phyloP scores from a whole-genome alignment of 1,284 basidiomycete species.

The Malassezia slooffiae region DNA sequence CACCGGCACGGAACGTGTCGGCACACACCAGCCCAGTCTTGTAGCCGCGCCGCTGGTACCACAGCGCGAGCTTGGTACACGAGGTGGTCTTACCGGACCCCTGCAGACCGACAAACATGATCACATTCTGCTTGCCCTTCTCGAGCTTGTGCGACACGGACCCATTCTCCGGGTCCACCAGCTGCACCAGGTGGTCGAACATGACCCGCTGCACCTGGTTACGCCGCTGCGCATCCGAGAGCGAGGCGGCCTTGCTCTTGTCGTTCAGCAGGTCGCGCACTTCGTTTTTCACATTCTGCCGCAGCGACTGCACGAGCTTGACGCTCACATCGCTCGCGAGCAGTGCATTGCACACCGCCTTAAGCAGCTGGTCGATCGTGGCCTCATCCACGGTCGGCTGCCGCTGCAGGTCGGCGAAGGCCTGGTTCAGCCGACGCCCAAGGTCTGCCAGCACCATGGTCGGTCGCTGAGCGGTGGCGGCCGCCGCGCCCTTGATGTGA shows the following conservation, averaged over 20 bases:
- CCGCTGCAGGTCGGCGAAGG: slow-evolving; percentile 77
- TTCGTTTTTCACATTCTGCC: slow-evolving; percentile 66
- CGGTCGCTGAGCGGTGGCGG: too few relatives aligned
- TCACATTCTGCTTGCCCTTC: slow-evolving; percentile 85
- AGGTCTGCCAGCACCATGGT: slow-evolving; percentile 90
- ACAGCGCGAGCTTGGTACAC: slow-evolving; percentile 64
- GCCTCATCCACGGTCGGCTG: slow-evolving; percentile 68
- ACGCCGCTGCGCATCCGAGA: slow-evolving; percentile 34
- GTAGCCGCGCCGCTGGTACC: slow-evolving; percentile 94
- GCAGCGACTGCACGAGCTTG: slow-evolving; percentile 75
- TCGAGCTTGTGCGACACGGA: slow-evolving; percentile 25
- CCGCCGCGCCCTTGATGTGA: too few relatives aligned
- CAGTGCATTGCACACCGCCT: slow-evolving; percentile 85
- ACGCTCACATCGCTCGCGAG: slow-evolving; percentile 98
- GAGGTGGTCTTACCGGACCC: slow-evolving; percentile 98
- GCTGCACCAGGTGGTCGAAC: slow-evolving; percentile 86
- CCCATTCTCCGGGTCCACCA: slow-evolving; percentile 62
- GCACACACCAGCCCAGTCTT: slow-evolving; percentile 98
- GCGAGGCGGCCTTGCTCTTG: slow-evolving; percentile 25
- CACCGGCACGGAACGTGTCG: slow-evolving; percentile 97
- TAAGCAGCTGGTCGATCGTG: slow-evolving; percentile 56
- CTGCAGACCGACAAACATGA: slow-evolving; percentile 62
- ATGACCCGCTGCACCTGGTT: slow-evolving; percentile 53
- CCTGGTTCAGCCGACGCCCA: slow-evolving; percentile 82
- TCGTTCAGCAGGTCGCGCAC: slow-evolving; percentile 52